Evolutionary conservation across 2,329 filamentous ascomycete species (phyloP).

Genomic region (Fusarium sp.): DNA sequence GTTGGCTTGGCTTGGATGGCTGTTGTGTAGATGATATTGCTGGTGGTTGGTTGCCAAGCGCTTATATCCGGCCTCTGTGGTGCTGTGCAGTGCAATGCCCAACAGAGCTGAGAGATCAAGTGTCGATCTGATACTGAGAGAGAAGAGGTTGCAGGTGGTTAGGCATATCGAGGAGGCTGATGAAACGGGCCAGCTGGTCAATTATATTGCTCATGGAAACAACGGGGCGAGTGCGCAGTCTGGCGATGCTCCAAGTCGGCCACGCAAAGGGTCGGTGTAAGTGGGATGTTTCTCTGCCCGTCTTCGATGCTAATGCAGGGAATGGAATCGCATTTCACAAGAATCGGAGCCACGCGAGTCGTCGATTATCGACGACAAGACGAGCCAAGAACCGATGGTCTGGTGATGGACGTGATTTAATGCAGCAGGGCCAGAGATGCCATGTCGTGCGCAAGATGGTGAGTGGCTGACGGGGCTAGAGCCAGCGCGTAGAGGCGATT

Average conservation of each 20-base stretch:
- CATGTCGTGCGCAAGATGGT: constrained; percentile 22
- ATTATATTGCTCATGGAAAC: constrained; percentile 15
- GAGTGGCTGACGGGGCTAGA: constrained; percentile 36
- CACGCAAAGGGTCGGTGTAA: constrained; percentile 33
- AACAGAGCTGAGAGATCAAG: neutral
- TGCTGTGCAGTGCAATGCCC: neutral
- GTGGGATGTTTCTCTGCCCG: constrained; percentile 31
- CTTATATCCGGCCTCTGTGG: constrained; percentile 2
- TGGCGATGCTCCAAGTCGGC: neutral
- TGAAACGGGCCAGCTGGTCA: constrained; percentile 11
- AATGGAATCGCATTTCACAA: constrained; percentile 14
- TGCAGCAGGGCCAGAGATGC: constrained; percentile 38
- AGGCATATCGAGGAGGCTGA: neutral
- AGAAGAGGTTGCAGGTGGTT: neutral
- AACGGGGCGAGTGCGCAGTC: neutral
- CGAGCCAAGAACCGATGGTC: constrained; percentile 41
- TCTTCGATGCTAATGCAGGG: constrained; percentile 11
- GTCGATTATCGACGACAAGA: constrained; percentile 17
- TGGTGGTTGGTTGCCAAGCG: constrained; percentile 7
- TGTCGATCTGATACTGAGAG: constrained; percentile 12
- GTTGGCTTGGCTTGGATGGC: neutral
- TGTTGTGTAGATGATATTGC: neutral
- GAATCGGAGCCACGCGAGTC: constrained; percentile 20
- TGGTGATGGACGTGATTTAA: constrained; percentile 38
- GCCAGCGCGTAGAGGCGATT: constrained; percentile 43